phyloP scores from a whole-genome alignment of 345 rosid genomes.

The Toxicodendron radicans region DNA sequence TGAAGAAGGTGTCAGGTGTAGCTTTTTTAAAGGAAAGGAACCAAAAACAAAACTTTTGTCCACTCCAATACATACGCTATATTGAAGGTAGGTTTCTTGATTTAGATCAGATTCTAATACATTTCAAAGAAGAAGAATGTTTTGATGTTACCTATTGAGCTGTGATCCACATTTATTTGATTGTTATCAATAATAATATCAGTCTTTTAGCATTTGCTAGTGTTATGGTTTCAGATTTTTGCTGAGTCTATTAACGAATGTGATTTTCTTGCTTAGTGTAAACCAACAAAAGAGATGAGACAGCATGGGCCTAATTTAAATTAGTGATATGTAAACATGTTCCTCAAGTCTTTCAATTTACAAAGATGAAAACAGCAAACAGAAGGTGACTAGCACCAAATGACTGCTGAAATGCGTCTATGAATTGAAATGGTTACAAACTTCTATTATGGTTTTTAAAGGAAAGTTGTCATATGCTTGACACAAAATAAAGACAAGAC shows the following conservation, averaged over 20 bases:
- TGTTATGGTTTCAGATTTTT: not conserved
- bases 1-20: constrained; percentile 6
- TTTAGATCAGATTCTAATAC: constrained; percentile 21
- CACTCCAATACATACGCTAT: constrained; percentile 19
- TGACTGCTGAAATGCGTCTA: constrained; percentile 10
- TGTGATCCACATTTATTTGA: constrained; percentile 24
- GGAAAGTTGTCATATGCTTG: not conserved
- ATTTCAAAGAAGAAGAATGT: constrained; percentile 14
- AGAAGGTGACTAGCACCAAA: constrained; percentile 5
- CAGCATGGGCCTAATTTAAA: not conserved
- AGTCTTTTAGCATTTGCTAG: not conserved
- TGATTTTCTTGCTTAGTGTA: not conserved
- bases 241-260: constrained; percentile 2
- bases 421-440: not conserved
- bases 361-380: not conserved
- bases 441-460: too few species aligned
- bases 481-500: not conserved
- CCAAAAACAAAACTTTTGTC: constrained; percentile 16
- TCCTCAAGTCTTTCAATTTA: not conserved
- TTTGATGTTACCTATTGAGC: constrained; percentile 12
- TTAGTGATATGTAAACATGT: not conserved
- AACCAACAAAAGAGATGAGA: not conserved
- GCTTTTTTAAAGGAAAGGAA: not conserved
- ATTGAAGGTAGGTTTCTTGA: constrained; percentile 24
- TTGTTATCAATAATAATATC: constrained; percentile 19